Percentiles rank a stretch among this genome's conserved stretches.
phyloP scores from a whole-genome alignment of 768 basidiomycete genomes.

The Ramaria rubella region DNA sequence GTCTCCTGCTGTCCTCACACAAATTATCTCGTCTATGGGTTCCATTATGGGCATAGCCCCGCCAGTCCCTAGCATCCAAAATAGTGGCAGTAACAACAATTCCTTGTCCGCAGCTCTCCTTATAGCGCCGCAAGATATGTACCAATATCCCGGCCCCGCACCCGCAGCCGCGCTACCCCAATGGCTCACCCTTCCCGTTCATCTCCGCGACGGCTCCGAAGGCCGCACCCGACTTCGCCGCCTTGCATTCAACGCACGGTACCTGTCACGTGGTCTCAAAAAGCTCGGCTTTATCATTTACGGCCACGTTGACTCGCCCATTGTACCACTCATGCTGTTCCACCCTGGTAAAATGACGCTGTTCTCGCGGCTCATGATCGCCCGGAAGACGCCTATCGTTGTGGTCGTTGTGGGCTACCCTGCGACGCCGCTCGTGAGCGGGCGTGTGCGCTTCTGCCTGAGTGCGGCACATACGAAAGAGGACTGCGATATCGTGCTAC shows the following conservation, averaged over 20 bases:
- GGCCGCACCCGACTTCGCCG: constrained; percentile 77
- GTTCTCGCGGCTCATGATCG: constrained; percentile 84
- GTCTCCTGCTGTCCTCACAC: constrained; percentile 84
- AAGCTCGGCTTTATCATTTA: constrained; percentile 97
- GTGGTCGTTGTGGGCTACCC: constrained; percentile 89
- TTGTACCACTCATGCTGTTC: constrained; percentile 89
- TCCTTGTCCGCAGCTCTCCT: constrained; percentile 17
- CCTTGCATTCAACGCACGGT: constrained; percentile 92
- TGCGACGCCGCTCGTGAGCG: constrained; percentile 83
- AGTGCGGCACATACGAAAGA: constrained; percentile 96
- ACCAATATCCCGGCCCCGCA: constrained; percentile 61
- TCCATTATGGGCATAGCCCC: constrained; percentile 87
- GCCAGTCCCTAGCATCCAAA: constrained; percentile 24
- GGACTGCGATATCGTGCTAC: constrained; percentile 81
- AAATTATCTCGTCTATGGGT: constrained; percentile 87
- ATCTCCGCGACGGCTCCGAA: constrained; percentile 76
- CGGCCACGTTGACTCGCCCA: constrained; percentile 84
- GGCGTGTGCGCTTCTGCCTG: constrained; percentile 89
- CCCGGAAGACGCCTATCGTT: constrained; percentile 69
- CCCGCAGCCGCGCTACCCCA: constrained; percentile 56
- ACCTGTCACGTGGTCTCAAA: constrained; percentile 76
- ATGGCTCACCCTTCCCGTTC: constrained; percentile 72
- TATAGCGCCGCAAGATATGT: constrained; percentile 35
- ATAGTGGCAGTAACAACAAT: constrained; percentile 8
- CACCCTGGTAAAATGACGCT: constrained; percentile 90